Evolutionary conservation across 2,329 filamentous ascomycete genomes (phyloP).

Genomic region (Blumeriella jaapii): DNA sequence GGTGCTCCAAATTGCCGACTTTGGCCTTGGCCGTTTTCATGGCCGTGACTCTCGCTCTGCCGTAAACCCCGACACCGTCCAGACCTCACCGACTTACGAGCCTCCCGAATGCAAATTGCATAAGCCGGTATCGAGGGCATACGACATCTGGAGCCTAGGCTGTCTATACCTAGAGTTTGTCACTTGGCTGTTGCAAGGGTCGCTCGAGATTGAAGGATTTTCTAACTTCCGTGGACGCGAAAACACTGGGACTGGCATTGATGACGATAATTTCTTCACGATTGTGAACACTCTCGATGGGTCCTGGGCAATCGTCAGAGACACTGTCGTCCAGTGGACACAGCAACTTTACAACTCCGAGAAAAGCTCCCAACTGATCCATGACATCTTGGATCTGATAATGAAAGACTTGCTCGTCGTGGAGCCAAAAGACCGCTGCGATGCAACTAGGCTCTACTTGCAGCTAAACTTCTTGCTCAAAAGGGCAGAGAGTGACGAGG

Average conservation of each 20-base stretch:
- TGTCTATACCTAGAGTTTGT: slow-evolving; percentile 29
- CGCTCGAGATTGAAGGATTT: neutral
- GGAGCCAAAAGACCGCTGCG: no score
- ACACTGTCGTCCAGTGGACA: no score
- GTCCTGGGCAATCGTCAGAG: no score
- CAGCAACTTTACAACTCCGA: no score
- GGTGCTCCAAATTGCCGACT: slow-evolving; percentile 15
- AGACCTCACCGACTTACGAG: slow-evolving; percentile 27
- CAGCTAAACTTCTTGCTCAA: no score
- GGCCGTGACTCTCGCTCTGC: slow-evolving; percentile 25
- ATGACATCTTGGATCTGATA: no score
- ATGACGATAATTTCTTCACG: neutral
- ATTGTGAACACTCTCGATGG: no score
- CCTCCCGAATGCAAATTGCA: slow-evolving; percentile 29
- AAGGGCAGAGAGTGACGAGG: no score
- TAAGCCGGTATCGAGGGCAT: slow-evolving; percentile 25
- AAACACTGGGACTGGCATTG: neutral
- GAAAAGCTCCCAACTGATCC: no score
- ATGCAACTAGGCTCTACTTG: no score
- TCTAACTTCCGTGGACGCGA: neutral
- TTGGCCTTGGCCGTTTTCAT: slow-evolving; percentile 25
- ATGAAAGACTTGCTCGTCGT: no score
- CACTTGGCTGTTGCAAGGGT: slow-evolving; percentile 22
- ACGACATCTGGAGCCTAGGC: slow-evolving; percentile 30
- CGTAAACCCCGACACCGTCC: slow-evolving; percentile 8